Conservation (phyloP, 345 rosid species). For the Eucalyptus viminalis region DNA sequence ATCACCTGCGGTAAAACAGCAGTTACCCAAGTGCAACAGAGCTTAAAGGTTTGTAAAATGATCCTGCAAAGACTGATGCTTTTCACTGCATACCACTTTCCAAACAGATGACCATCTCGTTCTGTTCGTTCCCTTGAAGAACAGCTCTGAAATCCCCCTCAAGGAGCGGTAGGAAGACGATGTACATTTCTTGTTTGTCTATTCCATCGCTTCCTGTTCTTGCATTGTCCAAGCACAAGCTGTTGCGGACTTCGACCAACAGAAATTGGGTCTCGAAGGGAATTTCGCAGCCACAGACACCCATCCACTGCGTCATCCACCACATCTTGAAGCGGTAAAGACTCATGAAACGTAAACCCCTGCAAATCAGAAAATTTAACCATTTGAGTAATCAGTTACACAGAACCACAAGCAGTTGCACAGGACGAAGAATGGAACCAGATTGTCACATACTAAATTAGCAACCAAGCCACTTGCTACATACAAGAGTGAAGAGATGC, state of each 20-base stretch:
- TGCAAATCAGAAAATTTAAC: neutral
- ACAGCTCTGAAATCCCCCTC: constrained; percentile 21
- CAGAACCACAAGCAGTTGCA: neutral
- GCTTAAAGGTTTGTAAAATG: neutral
- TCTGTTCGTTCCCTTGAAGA: constrained; percentile 17
- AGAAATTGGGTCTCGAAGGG: constrained; percentile 28
- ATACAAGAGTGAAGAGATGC: neutral
- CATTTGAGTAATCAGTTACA: neutral
- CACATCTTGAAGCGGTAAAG: constrained; percentile 30
- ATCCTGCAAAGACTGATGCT: neutral
- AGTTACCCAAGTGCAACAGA: neutral
- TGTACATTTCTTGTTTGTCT: constrained; percentile 5
- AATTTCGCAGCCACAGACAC: constrained; percentile 18
- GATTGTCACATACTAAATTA: neutral
- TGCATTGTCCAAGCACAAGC: neutral
- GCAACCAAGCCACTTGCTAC: neutral
- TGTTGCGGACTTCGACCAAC: constrained; percentile 16
- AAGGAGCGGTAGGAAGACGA: constrained; percentile 10
- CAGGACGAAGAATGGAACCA: neutral
- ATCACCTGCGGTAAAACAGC: neutral
- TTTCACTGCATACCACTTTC: constrained; percentile 12
- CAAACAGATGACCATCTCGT: constrained; percentile 15
- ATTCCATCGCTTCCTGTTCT: neutral
- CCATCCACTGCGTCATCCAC: constrained; percentile 29
- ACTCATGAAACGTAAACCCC: constrained; percentile 14